Evolutionary conservation across 2,329 filamentous ascomycete genomes (phyloP), one percentile per base, ranked within the genome.

Genomic region (Boeremia lycopersici): DNA sequence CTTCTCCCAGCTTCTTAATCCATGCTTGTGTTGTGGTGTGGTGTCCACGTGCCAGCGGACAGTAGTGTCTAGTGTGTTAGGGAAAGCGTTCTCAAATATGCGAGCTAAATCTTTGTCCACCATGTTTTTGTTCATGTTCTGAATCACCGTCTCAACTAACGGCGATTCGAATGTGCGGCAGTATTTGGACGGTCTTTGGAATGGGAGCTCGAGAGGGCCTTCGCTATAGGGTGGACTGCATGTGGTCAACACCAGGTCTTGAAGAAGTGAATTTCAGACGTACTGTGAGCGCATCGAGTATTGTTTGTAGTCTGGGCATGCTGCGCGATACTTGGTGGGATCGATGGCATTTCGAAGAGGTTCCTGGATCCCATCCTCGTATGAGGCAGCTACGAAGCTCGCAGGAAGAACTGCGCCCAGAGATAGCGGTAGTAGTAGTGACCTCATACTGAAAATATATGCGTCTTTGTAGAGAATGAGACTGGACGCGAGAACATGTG

Each of bases 71-170:
- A 95, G 85, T 0, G 90, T 93, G 58, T 95, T 96, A 4, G 93
- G 93, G 62, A 96, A 98, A 2, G 93, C 88, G 71, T 99, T 99
- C 72, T 96, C 91, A 72, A 99, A 99, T 10, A 99, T 81, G 25
- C 93, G 87, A 3, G 93, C 93, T 11, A 99, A 84, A 66, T 98
- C 95, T 13, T 89, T 88, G 68, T 98, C 89, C 55, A 87, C 82
- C 78, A 99, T 89, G 48, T 86, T 88, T 26, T 84, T 82, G 6
- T 89, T 95, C 62, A 99, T 82, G 63, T 97, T 87, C 28, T 86
- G 75, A 59, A 99, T 97, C 46, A 97, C 89, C 68, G 89, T 83
- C 74, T 99, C 95, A 40, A 98, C 96, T 3, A 89, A 82, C 23
- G 89, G 85, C 0, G 93, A 97, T 51, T 86, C 84, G 76, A 98